Percentiles rank a stretch among this genome's conserved stretches.
phyloP scores from a whole-genome alignment of 371 early-diverging fungal species.

The Syncephalastrum contaminatum region DNA sequence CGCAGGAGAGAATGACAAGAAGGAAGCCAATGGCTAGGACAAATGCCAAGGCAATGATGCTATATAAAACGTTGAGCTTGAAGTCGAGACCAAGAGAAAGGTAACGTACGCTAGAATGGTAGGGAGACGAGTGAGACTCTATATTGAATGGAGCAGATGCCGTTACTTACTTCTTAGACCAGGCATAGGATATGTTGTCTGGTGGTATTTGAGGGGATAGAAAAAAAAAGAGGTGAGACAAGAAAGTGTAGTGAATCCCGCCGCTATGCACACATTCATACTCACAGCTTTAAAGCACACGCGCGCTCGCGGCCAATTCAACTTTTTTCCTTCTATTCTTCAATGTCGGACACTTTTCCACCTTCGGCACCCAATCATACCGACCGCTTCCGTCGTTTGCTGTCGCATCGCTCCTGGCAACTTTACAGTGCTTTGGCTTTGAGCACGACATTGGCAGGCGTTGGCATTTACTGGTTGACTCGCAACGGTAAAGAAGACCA shows the following conservation, averaged over 20 bases:
- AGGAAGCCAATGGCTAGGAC: slow-evolving; percentile 88
- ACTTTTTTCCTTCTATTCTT: too few species aligned
- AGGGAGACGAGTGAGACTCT: not conserved
- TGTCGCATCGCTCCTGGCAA: slow-evolving; percentile 48
- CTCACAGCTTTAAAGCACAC: too few species aligned
- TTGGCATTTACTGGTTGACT: slow-evolving; percentile 55
- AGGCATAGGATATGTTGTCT: slow-evolving; percentile 8
- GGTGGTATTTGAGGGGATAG: too few species aligned
- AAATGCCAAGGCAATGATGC: slow-evolving; percentile 83
- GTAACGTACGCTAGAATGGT: slow-evolving; percentile 13
- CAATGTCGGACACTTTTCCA: too few species aligned
- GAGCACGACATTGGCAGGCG: slow-evolving; percentile 59
- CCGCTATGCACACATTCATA: too few species aligned
- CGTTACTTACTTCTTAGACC: slow-evolving; percentile 19
- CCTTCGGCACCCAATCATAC: too few species aligned
- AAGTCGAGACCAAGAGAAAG: not conserved
- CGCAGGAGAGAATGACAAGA: slow-evolving; percentile 90
- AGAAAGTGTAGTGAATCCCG: too few species aligned
- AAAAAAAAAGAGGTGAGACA: too few species aligned
- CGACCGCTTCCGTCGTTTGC: too few species aligned
- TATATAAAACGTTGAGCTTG: slow-evolving; percentile 8
- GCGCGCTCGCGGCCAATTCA: too few species aligned
- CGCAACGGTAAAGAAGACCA: not conserved
- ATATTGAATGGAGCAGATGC: not conserved
- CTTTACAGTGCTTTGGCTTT: slow-evolving; percentile 71